phyloP scores from a whole-genome alignment of 2,329 filamentous ascomycete species.

The Aspergillus sp. region DNA sequence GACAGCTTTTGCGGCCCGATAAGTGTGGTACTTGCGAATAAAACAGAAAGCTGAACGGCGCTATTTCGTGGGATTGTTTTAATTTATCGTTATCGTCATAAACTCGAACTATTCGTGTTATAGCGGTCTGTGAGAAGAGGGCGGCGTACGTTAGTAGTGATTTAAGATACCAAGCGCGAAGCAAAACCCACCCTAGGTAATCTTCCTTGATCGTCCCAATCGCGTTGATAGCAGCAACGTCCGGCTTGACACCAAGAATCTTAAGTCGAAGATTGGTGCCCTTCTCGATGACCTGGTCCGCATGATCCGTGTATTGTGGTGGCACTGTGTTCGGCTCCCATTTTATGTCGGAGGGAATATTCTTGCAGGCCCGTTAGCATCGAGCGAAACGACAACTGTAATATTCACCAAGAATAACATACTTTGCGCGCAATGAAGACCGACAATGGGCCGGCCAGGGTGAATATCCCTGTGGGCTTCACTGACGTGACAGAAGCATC shows the following conservation, averaged over 20 bases:
- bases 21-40: neutral
- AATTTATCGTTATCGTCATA: constrained; percentile 19
- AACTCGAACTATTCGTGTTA: constrained; percentile 25
- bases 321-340: constrained; percentile 95
- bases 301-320: constrained; percentile 95
- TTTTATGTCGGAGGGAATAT: constrained; percentile 84
- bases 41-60: constrained; percentile 2
- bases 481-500: constrained; percentile 92
- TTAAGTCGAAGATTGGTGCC: constrained; percentile 92
- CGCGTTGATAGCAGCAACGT: constrained; percentile 93
- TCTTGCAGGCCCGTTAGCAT: constrained; percentile 28
- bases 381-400: neutral
- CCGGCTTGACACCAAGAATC: constrained; percentile 88
- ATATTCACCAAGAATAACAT: constrained; percentile 40
- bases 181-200: constrained; percentile 47
- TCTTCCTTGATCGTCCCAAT: constrained; percentile 94
- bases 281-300: constrained; percentile 89
- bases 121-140: constrained; percentile 25
- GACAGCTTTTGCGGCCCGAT: neutral
- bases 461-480: constrained; percentile 82
- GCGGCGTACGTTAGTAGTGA: constrained; percentile 14
- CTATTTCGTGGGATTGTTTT: constrained; percentile 13
- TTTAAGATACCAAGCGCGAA: neutral
- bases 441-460: constrained; percentile 48
- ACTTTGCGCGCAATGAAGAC: constrained; percentile 67